Evolutionary conservation across 2,329 filamentous ascomycete genomes (phyloP), one percentile per base, ranked within the genome.

Genomic region (Purpureocillium takamizusanense): DNA sequence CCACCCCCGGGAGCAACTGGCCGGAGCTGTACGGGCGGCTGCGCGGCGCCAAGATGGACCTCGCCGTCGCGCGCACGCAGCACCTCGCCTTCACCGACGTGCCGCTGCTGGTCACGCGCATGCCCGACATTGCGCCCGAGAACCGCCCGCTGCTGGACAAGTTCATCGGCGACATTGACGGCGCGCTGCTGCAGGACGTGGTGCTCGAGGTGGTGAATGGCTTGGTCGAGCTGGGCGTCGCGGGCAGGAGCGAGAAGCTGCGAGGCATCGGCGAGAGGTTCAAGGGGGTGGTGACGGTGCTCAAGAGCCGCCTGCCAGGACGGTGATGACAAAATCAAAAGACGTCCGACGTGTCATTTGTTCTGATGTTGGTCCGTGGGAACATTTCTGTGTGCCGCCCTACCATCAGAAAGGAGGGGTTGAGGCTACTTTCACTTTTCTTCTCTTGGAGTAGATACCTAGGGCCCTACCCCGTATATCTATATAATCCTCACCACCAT

Each of bases 11-110:
- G 25, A 27, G 18, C 8, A 45, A 46, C 28, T 52, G 45, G 36
- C 30, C 41, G 10, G 38, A 31, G n/a, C 36, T 52, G 14, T 41
- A 41, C 39, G 9, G n/a, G 7, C 15, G 11, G 12, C 7, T 41
- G 7, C 42, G 39, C 7, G 49, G 45, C 1, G 25, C 39, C 14
- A 43, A 40, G 6, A 30, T 42, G 18, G 39, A 48, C 30, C 23
- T 53, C 4, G 38, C 39, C 4, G 37, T 54, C 4, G 31, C 35
- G 6, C 42, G 43, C 2, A 48, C 47, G 28, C 33, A 40, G 1
- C 51, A 54, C 36, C 38, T 39, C 7, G 45, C 45, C 4, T 55
- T 50, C 23, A 43, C 41, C 2, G 52, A 55, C 34, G 31, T 40
- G 1, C 40, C 42, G 4, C 32, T 35, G 15, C 35, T 41, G 16